Evolutionary conservation across 805 yeast genomes (phyloP).

Genomic region (Candida adriatica): DNA sequence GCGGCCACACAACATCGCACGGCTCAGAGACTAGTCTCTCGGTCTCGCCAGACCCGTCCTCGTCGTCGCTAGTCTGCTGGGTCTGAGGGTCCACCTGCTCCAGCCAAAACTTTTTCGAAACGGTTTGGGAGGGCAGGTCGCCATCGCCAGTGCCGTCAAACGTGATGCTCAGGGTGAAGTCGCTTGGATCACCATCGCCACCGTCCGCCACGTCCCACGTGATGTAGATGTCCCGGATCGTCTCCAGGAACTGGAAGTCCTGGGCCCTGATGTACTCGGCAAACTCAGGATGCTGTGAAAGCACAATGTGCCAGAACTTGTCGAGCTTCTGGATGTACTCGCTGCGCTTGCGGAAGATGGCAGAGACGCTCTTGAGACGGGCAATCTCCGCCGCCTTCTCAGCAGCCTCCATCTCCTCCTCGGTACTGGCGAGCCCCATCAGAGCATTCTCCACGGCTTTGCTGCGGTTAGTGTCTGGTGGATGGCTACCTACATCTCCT

Average conservation of each 20-base stretch:
- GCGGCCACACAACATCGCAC: constrained; percentile 64
- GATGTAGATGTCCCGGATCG: constrained; percentile 56
- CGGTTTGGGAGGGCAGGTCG: constrained; percentile 48
- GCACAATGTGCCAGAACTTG: constrained; percentile 80
- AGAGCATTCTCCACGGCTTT: constrained; percentile 31
- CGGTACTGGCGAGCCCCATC: constrained; percentile 48
- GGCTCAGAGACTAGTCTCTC: constrained; percentile 49
- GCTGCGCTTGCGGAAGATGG: constrained; percentile 54
- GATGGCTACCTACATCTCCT: no score
- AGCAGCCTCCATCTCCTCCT: constrained; percentile 42
- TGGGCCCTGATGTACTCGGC: constrained; percentile 71
- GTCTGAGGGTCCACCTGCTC: constrained; percentile 22
- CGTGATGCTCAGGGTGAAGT: constrained; percentile 53
- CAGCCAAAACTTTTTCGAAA: constrained; percentile 53
- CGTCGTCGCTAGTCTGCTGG: constrained; percentile 22
- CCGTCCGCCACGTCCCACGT: constrained; percentile 33
- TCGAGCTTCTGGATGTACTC: constrained; percentile 48
- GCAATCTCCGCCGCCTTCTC: constrained; percentile 31
- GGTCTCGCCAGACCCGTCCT: constrained; percentile 37
- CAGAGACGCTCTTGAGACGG: constrained; percentile 45
- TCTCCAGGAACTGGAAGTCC: constrained; percentile 71
- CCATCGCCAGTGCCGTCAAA: constrained; percentile 39
- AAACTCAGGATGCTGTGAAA: constrained; percentile 80
- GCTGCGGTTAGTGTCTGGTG: no score
- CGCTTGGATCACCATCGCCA: constrained; percentile 38